Base-by-base conservation (phyloP, 441 rosid genomes). In the Erodium texanum region DNA sequence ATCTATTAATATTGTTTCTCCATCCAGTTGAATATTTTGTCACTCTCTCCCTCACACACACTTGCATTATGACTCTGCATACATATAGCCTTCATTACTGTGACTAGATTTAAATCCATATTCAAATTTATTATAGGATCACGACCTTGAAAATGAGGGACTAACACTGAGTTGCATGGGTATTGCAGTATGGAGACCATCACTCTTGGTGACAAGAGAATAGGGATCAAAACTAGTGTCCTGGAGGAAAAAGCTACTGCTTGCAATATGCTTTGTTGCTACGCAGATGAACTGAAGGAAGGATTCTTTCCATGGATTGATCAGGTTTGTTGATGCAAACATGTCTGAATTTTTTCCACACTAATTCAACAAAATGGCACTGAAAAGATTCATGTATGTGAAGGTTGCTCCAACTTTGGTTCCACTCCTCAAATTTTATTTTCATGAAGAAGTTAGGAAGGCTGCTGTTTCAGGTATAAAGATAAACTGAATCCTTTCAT, bases 251-350 rank as follows among this genome's bases (percentile, higher is more conserved):
- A 95, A 71, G 98, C 99, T 52, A 95, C 99, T 14, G 99, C 99
- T 27, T 95, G 99, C 71, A 92, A 95, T 83, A 92, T 95, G 99
- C 81, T 95, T 14, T 95, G 99, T 67, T 95, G 99, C 80, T 95
- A 95, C 79, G 99, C 98, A 5, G 98, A 95, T 75, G 99, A 95
- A 82, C 78, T 95, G 78, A 95, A 95, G 80, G 99, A 92, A 78
- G 99, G 99, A 52, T 95, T 95, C 82, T 95, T 86, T 70, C 98
- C 99, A 64, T 95, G 99, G 98, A 90, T 95, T 75, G 99, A 92
- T 77, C 95, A 92, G 96, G 98, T 92, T 74, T 14, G 77, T 70
- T 63, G 36, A 68, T 36, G 62, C 41, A 36, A 36, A 36, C 63
- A 71, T 71, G 10, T 43, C 73, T 32, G 15, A 14, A 66, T 68